Evolutionary conservation across 176 grass and related monocot species (phyloP), one percentile per base, ranked within the genome.

Genomic region (Aegilops bicornis): DNA sequence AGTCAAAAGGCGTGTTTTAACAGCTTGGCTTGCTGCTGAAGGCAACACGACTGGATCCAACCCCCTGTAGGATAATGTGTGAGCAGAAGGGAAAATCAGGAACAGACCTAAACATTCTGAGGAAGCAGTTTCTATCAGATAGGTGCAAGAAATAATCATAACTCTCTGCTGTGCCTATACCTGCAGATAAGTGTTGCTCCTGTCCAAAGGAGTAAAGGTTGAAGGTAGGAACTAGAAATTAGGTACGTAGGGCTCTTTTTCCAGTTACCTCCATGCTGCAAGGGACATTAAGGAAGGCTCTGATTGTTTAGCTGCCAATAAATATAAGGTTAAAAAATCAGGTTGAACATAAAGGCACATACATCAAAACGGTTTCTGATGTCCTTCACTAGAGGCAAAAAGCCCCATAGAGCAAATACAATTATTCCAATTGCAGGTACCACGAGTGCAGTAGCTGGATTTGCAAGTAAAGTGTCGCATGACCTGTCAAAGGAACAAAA

Each of bases 221-320:
- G 94, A 86, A 99, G 81, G 84, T 96, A 99, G 42, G 71, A 96
- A 11, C 67, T 89, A 85, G 94, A 99, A 86, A 96, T 89, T 85
- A 92, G 48, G 79, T 99, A 96, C 12, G 92, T 86, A 88, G 69
- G 95, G 74, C 97, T 96, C 89, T 90, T 99, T 82, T 96, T 99
- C 97, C 97, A 99, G 79, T 94, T 93, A 85, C 84, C 77, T 42
- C 95, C 94, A 66, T 89, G 93, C 94, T 99, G 87, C 79, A 90
- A 76, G 15, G 43, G 79, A 73, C 59, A 90, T 94, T 65, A 70
- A 63, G 20, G 90, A 87, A 87, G 68, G 64, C 85, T 60, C 50
- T 30, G 35, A 79, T 19, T 63, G 36, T 82, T 79, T 69, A 64
- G 77, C 69, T 75, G 68, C 33, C 23, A 45, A 24, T 58, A 45